phyloP scores from a whole-genome alignment of 129 eudicot genomes.

The Rutidosis leptorrhynchoides region DNA sequence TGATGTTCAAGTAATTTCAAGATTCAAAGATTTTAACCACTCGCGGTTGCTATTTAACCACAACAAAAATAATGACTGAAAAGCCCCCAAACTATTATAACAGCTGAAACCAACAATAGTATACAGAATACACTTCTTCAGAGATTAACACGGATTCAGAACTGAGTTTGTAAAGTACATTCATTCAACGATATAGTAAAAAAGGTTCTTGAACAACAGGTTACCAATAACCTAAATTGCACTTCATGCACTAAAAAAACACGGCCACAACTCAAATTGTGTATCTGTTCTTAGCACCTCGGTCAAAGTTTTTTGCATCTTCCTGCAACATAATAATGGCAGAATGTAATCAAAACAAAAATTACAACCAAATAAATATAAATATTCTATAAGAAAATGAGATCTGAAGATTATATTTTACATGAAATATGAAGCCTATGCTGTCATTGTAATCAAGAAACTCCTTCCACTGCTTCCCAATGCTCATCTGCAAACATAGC shows the following conservation, averaged over 20 bases:
- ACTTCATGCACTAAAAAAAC: conserved; percentile 18
- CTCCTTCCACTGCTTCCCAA: conserved; percentile 87
- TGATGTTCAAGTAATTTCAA: no score
- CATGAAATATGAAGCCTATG: conserved; percentile 89
- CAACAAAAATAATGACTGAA: neutral
- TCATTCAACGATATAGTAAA: conserved; percentile 19
- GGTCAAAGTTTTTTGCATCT: conserved; percentile 53
- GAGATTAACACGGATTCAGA: conserved; percentile 15
- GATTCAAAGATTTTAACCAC: no score
- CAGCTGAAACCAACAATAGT: neutral
- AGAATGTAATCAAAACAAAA: neutral
- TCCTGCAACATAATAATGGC: conserved; percentile 50
- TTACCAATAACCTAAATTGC: conserved; percentile 12
- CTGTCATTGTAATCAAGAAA: conserved; percentile 55
- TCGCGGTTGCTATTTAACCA: no score
- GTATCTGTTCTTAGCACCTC: conserved; percentile 65
- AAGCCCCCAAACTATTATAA: neutral
- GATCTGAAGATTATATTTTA: conserved; percentile 26
- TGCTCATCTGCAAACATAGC: conserved; percentile 54
- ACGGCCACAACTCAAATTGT: conserved; percentile 40
- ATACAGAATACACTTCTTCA: no score
- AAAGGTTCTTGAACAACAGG: neutral
- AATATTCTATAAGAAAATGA: neutral
- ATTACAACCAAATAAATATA: neutral
- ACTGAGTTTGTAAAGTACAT: conserved; percentile 11